Conservation (phyloP, 768 basidiomycete species). For the Kwoniella heveanensis region DNA sequence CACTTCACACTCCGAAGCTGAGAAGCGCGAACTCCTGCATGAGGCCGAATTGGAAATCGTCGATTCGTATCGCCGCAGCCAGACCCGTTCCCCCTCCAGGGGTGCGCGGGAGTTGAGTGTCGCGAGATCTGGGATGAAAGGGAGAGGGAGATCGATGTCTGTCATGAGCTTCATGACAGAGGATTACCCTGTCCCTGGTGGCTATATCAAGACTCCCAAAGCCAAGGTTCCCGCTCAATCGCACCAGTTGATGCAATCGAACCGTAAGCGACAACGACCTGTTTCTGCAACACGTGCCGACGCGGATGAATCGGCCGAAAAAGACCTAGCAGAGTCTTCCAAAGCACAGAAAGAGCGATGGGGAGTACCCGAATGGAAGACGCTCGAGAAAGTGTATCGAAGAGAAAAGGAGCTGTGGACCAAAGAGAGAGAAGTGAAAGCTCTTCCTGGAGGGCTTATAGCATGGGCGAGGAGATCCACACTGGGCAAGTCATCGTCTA, state of each 20-base stretch:
- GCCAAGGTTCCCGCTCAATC: neutral
- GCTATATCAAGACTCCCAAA: slow-evolving; percentile 36
- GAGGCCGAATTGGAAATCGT: slow-evolving; percentile 65
- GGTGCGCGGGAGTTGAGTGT: slow-evolving; percentile 13
- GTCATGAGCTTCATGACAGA: slow-evolving; percentile 24
- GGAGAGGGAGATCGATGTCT: slow-evolving; percentile 15
- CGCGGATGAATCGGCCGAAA: no score
- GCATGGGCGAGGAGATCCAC: slow-evolving; percentile 38
- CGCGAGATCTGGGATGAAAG: neutral
- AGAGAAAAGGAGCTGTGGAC: slow-evolving; percentile 39
- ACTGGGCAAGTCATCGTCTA: slow-evolving; percentile 6
- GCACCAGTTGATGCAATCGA: neutral
- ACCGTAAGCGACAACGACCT: neutral
- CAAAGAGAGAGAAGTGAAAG: slow-evolving; percentile 41
- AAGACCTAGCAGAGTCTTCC: no score
- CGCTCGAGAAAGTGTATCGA: slow-evolving; percentile 43
- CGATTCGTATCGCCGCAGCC: slow-evolving; percentile 25
- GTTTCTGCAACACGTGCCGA: neutral
- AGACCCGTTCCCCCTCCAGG: slow-evolving; percentile 2
- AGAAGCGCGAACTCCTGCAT: slow-evolving; percentile 63
- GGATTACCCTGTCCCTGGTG: slow-evolving; percentile 37
- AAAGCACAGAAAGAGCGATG: slow-evolving; percentile 21
- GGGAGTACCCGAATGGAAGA: slow-evolving; percentile 49
- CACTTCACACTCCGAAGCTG: slow-evolving; percentile 11
- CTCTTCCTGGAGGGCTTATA: slow-evolving; percentile 27